A percentile compares a stretch with the other conserved stretches of the same genome.
Evolutionary conservation across 2,329 filamentous ascomycete species (phyloP).

Genomic region (Pyricularia sp.): DNA sequence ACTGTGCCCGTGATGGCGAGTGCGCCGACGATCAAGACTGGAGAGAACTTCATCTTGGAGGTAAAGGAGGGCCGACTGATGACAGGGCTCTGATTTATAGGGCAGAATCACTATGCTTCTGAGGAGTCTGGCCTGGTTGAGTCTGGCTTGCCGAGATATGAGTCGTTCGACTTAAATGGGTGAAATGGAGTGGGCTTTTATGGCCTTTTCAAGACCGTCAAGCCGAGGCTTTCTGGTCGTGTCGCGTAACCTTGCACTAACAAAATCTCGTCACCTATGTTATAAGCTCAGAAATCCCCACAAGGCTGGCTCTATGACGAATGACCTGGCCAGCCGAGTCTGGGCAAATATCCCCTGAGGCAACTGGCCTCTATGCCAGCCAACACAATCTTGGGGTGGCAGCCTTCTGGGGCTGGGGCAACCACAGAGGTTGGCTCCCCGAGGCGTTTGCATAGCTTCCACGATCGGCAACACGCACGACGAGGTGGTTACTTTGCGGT

Average conservation of each 20-base stretch:
- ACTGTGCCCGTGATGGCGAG: slow-evolving; percentile 5
- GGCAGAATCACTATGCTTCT: background rate
- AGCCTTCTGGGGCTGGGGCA: background rate
- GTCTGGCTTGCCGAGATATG: background rate
- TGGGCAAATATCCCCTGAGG: background rate
- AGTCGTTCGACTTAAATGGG: background rate
- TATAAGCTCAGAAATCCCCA: background rate
- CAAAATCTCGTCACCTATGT: background rate
- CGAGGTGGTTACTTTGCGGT: background rate
- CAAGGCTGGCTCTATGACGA: background rate
- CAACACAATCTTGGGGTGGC: background rate
- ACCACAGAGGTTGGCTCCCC: background rate
- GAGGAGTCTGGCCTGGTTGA: background rate
- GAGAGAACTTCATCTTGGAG: slow-evolving; percentile 6
- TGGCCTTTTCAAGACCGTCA: background rate
- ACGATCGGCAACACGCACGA: background rate
- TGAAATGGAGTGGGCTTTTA: background rate
- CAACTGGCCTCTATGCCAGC: background rate
- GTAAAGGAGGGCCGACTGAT: background rate
- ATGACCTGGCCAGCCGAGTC: background rate
- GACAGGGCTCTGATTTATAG: background rate
- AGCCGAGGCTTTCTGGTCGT: background rate
- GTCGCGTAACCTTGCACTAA: background rate
- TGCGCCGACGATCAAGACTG: slow-evolving; percentile 1
- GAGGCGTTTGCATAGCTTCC: background rate